phyloP scores from a whole-genome alignment of 257 asterid genomes.

The Nicotiana attenuata region DNA sequence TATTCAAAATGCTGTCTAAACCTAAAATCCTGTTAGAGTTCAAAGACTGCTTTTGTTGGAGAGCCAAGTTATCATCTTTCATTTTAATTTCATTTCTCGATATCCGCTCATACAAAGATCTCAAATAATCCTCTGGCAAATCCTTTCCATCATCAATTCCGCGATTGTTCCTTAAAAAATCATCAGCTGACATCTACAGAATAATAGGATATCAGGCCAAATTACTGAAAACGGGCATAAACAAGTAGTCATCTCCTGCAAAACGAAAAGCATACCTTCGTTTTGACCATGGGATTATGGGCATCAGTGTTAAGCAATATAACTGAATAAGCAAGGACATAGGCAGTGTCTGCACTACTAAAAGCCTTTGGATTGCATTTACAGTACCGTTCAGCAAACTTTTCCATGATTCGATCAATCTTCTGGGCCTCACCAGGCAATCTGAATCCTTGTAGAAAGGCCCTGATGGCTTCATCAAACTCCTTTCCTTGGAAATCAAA shows the following conservation, averaged over 20 bases:
- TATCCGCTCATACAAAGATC: conserved; percentile 86
- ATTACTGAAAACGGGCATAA: neutral
- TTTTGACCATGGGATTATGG: conserved; percentile 96
- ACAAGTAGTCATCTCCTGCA: neutral
- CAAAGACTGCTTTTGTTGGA: conserved; percentile 84
- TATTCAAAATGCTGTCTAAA: conserved; percentile 80
- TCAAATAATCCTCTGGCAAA: conserved; percentile 87
- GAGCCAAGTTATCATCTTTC: conserved; percentile 88
- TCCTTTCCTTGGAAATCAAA: conserved; percentile 89
- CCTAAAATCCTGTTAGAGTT: conserved; percentile 76
- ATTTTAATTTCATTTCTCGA: conserved; percentile 92
- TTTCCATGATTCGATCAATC: conserved; percentile 97
- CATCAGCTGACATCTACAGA: conserved; percentile 91
- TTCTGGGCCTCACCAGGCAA: conserved; percentile 99
- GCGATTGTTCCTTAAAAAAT: conserved; percentile 90
- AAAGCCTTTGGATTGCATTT: conserved; percentile 86
- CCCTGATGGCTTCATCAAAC: conserved; percentile 96
- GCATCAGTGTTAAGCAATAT: conserved; percentile 97
- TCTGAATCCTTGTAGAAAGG: conserved; percentile 84
- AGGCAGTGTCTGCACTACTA: conserved; percentile 97
- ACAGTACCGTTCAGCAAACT: conserved; percentile 94
- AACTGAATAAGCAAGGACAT: conserved; percentile 97
- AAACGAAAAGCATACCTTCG: conserved; percentile 57
- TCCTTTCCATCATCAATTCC: conserved; percentile 99
- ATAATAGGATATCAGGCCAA: neutral